Conservation (phyloP, 1,284 basidiomycete species). For the Pseudozyma flocculosa region DNA sequence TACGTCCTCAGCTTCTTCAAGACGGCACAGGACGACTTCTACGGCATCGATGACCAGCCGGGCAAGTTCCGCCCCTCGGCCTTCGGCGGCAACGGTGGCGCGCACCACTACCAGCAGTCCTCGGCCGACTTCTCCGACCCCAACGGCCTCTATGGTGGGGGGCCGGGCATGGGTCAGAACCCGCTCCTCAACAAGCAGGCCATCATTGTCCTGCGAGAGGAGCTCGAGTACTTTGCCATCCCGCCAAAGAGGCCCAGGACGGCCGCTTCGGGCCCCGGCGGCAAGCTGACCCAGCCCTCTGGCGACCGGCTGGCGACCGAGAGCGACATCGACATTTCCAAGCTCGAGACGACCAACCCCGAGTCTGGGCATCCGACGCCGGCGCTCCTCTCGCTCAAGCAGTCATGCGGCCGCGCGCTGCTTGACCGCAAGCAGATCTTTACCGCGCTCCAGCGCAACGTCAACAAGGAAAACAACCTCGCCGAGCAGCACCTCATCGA, state of each 20-base stretch:
- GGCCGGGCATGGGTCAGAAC: constrained; percentile 49
- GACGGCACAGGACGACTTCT: constrained; percentile 82
- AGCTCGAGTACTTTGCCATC: constrained; percentile 97
- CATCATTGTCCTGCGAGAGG: constrained; percentile 95
- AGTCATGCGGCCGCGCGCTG: constrained; percentile 72
- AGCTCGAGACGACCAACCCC: constrained; percentile 57
- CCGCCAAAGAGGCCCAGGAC: constrained; percentile 60
- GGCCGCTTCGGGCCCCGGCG: neutral
- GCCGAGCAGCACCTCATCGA: constrained; percentile 99
- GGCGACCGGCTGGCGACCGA: neutral
- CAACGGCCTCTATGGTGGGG: constrained; percentile 42
- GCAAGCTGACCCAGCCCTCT: neutral
- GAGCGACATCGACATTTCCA: constrained; percentile 8
- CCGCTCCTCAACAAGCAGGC: constrained; percentile 94
- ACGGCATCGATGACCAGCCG: constrained; percentile 74
- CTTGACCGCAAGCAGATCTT: constrained; percentile 91
- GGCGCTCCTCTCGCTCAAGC: constrained; percentile 62
- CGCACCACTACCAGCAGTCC: constrained; percentile 14
- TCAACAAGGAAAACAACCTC: constrained; percentile 98
- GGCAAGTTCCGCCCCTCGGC: constrained; percentile 72
- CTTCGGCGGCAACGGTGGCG: constrained; percentile 12
- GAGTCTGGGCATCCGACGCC: constrained; percentile 73
- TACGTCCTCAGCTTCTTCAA: constrained; percentile 91
- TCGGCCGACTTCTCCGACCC: constrained; percentile 59
- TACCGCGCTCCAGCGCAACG: constrained; percentile 94